These are phyloP conservation scores for Silene latifolia DNA, from an alignment of 148 eudicot genomes.

Conservation along the genomic window DNA sequence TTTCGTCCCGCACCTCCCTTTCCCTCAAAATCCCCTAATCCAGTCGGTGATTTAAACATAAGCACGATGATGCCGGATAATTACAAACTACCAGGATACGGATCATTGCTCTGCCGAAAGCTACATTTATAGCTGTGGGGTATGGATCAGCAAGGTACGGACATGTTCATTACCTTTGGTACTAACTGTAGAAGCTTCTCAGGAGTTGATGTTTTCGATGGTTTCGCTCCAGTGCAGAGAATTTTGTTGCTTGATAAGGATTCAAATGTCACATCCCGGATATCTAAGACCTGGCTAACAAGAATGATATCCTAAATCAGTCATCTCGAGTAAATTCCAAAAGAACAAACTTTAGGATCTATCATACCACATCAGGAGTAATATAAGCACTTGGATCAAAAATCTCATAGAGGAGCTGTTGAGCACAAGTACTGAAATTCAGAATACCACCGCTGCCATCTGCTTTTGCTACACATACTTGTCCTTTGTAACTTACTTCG, in stretches of 20 bases:
- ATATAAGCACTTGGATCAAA: constrained; percentile 87
- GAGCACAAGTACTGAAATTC: constrained; percentile 71
- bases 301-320: neutral
- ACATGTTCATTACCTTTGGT: constrained; percentile 54
- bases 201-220: constrained; percentile 54
- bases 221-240: constrained; percentile 85
- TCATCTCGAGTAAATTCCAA: neutral
- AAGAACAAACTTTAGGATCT: constrained; percentile 2
- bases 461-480: constrained; percentile 73
- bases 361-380: constrained; percentile 92
- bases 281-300: constrained; percentile 60
- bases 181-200: constrained; percentile 69
- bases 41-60: neutral
- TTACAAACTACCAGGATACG: neutral
- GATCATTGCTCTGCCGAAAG: neutral
- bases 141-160: neutral
- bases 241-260: constrained; percentile 57
- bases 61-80: neutral
- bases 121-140: neutral
- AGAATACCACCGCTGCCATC: constrained; percentile 81
- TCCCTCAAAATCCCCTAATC: no score
- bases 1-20: no score
- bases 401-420: constrained; percentile 94
- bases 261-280: constrained; percentile 66
- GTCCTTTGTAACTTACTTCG: constrained; percentile 68